Conservation (phyloP, 495 filamentous ascomycete genomes). For the Neurospora terricola region DNA sequence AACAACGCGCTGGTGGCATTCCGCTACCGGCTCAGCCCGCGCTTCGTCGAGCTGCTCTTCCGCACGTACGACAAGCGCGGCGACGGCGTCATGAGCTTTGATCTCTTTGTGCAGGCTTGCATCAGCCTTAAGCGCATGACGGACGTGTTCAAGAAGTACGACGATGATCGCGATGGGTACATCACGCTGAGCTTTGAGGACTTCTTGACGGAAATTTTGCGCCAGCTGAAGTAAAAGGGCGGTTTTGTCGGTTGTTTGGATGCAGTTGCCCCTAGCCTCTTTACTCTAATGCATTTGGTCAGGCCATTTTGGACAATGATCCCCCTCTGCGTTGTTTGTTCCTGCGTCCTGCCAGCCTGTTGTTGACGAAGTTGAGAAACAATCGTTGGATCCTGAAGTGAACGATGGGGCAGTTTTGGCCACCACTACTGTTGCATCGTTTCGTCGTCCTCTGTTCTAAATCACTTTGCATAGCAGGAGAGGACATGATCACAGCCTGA, state of each 20-base stretch:
- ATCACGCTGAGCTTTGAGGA: constrained; percentile 78
- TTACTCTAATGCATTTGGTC: background rate
- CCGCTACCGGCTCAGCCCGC: constrained; percentile 77
- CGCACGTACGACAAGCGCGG: constrained; percentile 48
- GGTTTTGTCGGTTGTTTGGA: background rate
- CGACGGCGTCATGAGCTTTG: constrained; percentile 75
- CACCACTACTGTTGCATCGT: background rate
- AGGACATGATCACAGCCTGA: background rate
- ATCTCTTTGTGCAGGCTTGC: constrained; percentile 95
- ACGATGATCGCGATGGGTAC: constrained; percentile 90
- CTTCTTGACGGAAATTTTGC: constrained; percentile 56
- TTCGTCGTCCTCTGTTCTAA: background rate
- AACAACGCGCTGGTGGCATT: constrained; percentile 87
- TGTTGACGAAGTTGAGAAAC: background rate
- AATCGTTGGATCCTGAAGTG: background rate
- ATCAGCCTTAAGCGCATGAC: constrained; percentile 97
- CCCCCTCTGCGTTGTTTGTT: background rate
- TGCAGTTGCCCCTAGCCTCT: background rate
- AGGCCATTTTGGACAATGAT: background rate
- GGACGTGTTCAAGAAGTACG: constrained; percentile 98
- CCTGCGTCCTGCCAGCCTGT: background rate
- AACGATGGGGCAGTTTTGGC: background rate
- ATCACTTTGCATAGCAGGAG: background rate
- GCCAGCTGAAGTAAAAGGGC: constrained; percentile 33
- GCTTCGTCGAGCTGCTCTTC: constrained; percentile 78